phyloP scores from a whole-genome alignment of 1,284 basidiomycete genomes.

The Neolentinus lepideus region DNA sequence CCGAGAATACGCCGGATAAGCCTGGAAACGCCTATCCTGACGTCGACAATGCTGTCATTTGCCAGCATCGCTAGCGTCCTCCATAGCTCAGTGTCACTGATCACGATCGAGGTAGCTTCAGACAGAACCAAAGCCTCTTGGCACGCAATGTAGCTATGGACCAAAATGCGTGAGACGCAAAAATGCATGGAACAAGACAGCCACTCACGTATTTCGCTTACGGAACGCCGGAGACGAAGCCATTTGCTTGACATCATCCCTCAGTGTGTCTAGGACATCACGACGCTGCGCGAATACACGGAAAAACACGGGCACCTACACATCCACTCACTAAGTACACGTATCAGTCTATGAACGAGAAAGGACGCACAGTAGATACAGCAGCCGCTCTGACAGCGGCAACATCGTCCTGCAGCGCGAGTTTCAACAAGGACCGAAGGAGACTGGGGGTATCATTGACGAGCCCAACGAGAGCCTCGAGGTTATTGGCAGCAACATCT shows the following conservation, averaged over 20 bases:
- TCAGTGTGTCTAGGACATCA: constrained; percentile 33
- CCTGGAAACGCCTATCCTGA: constrained; percentile 80
- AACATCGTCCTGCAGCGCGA: constrained; percentile 73
- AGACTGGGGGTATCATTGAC: constrained; percentile 8
- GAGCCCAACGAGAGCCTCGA: constrained; percentile 3
- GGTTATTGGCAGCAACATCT: constrained; percentile 2
- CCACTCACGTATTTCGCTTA: constrained; percentile 67
- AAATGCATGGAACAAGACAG: constrained; percentile 6
- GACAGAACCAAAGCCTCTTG: constrained; percentile 52
- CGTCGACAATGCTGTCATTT: constrained; percentile 74
- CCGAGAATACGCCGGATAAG: constrained; percentile 50
- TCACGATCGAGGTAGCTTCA: constrained; percentile 28
- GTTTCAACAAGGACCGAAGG: constrained; percentile 44
- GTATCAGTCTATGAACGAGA: constrained; percentile 8
- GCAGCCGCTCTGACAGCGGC: constrained; percentile 82
- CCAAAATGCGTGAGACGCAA: constrained; percentile 5
- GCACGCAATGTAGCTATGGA: constrained; percentile 59
- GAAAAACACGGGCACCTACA: constrained; percentile 49
- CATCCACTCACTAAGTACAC: constrained; percentile 16
- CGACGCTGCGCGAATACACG: constrained; percentile 34
- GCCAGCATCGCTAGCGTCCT: constrained; percentile 51
- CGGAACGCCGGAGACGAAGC: constrained; percentile 53
- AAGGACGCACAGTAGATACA: constrained; percentile 51
- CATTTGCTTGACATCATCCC: constrained; percentile 45
- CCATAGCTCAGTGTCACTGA: constrained; percentile 56